These are phyloP conservation scores for Epichloe typhina DNA, from an alignment of 2,329 filamentous ascomycete species.

Conservation along the genomic window DNA sequence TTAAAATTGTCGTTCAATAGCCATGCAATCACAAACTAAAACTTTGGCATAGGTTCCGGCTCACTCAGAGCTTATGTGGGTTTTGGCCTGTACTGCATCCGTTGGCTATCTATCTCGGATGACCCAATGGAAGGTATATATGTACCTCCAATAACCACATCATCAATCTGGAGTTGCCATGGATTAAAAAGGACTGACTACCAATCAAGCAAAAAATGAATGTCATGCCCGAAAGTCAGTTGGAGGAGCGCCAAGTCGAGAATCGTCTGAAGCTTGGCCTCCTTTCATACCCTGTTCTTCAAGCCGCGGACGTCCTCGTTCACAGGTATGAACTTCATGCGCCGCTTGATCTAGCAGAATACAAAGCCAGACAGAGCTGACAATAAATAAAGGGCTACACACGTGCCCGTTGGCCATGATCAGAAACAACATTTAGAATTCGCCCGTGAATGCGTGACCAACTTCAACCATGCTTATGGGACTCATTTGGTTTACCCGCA, in stretches of 20 bases:
- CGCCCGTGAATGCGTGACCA: slow-evolving; percentile 68
- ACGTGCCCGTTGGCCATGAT: slow-evolving; percentile 94
- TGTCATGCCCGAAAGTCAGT: slow-evolving; percentile 42
- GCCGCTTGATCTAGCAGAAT: neutral
- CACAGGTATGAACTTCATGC: slow-evolving; percentile 43
- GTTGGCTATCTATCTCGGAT: slow-evolving; percentile 94
- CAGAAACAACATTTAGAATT: slow-evolving; percentile 92
- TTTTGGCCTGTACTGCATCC: slow-evolving; percentile 79
- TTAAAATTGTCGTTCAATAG: neutral
- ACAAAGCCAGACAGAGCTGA: neutral
- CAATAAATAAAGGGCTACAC: slow-evolving; percentile 50
- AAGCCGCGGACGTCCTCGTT: slow-evolving; percentile 86
- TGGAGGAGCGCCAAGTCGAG: slow-evolving; percentile 45
- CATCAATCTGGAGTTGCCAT: too few species aligned
- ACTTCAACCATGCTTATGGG: slow-evolving; percentile 70
- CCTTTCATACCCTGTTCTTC: slow-evolving; percentile 91
- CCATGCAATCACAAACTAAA: neutral
- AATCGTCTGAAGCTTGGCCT: slow-evolving; percentile 66
- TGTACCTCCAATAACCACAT: neutral
- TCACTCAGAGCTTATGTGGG: slow-evolving; percentile 93
- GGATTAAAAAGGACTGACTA: neutral
- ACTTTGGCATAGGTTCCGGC: slow-evolving; percentile 45
- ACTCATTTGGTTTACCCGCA: slow-evolving; percentile 51
- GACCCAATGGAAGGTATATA: slow-evolving; percentile 89
- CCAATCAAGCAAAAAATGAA: slow-evolving; percentile 57